Conservation (phyloP, 495 filamentous ascomycete species). For the Trypethelium eluteriae region DNA sequence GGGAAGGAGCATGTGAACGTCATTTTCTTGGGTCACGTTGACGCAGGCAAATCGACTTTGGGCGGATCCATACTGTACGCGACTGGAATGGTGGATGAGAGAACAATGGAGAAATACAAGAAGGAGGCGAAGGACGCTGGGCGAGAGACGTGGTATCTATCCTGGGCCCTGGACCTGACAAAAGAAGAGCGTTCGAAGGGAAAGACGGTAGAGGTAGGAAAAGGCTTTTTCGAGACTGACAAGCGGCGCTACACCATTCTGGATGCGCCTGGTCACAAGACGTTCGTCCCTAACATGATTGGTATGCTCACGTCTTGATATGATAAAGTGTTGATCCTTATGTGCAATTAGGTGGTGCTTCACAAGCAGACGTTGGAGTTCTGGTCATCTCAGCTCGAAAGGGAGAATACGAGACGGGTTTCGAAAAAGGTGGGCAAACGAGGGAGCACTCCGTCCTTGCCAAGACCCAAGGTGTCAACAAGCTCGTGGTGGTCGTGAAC, state of each 20-base stretch:
- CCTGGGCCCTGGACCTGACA: conserved; percentile 93
- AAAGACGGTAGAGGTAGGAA: conserved; percentile 95
- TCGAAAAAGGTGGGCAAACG: conserved; percentile 97
- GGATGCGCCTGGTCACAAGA: conserved; percentile 65
- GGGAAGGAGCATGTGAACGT: conserved; percentile 98
- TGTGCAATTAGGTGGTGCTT: conserved; percentile 70
- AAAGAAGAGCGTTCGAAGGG: conserved; percentile 95
- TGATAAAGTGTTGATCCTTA: not conserved
- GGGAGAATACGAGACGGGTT: conserved; percentile 99
- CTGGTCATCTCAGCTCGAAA: conserved; percentile 95
- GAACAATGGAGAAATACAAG: conserved; percentile 97
- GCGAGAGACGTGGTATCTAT: conserved; percentile 97
- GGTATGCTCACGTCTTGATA: not conserved
- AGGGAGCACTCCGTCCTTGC: conserved; percentile 94
- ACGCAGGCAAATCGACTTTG: conserved; percentile 93
- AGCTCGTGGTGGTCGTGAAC: conserved; percentile 88
- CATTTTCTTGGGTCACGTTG: conserved; percentile 97
- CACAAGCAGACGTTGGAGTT: conserved; percentile 91
- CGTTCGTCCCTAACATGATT: conserved; percentile 32
- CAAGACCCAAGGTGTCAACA: conserved; percentile 96
- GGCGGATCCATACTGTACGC: conserved; percentile 85
- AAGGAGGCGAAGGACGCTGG: conserved; percentile 90
- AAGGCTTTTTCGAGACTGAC: conserved; percentile 92
- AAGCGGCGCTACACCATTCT: conserved; percentile 85
- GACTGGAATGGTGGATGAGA: conserved; percentile 97